A percentile compares a stretch with the other conserved stretches of the same genome.
phyloP scores from a whole-genome alignment of 345 rosid species.

The Eutrema heterophyllum region DNA sequence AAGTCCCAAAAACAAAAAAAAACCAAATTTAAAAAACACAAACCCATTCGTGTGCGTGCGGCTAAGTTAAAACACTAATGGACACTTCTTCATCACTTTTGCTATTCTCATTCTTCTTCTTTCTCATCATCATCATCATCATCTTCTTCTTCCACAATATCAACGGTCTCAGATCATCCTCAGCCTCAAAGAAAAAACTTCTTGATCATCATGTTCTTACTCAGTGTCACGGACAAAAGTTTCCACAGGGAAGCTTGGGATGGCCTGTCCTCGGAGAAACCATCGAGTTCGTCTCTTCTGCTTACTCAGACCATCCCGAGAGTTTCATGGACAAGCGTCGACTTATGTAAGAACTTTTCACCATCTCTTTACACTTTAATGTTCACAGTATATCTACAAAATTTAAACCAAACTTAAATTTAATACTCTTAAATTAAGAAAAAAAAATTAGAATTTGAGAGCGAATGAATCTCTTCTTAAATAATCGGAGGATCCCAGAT shows the following conservation, averaged over 20 bases:
- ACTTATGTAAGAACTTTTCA: conserved; percentile 38
- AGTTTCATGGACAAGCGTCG: conserved; percentile 87
- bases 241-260: conserved; percentile 74
- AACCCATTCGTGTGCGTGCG: conserved; percentile 33
- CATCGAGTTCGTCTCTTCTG: conserved; percentile 74
- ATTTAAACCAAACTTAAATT: background rate
- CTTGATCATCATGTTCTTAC: background rate
- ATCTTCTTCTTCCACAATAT: conserved; percentile 30
- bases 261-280: conserved; percentile 95
- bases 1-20: conserved; percentile 16
- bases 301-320: conserved; percentile 85
- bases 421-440: background rate
- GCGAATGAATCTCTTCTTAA: too few relatives aligned
- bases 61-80: conserved; percentile 23
- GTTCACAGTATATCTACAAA: background rate
- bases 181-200: conserved; percentile 15
- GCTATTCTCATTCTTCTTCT: conserved; percentile 24
- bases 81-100: conserved; percentile 37
- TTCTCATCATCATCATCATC: conserved; percentile 27
- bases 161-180: conserved; percentile 19
- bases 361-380: background rate
- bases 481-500: background rate
- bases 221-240: conserved; percentile 6
- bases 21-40: conserved; percentile 3
- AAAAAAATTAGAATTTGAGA: too few relatives aligned